Percentiles rank a stretch among this genome's conserved stretches.
These are phyloP conservation scores for Vanrija sp. DNA, from an alignment of 1,284 basidiomycete species.

Conservation along the genomic window DNA sequence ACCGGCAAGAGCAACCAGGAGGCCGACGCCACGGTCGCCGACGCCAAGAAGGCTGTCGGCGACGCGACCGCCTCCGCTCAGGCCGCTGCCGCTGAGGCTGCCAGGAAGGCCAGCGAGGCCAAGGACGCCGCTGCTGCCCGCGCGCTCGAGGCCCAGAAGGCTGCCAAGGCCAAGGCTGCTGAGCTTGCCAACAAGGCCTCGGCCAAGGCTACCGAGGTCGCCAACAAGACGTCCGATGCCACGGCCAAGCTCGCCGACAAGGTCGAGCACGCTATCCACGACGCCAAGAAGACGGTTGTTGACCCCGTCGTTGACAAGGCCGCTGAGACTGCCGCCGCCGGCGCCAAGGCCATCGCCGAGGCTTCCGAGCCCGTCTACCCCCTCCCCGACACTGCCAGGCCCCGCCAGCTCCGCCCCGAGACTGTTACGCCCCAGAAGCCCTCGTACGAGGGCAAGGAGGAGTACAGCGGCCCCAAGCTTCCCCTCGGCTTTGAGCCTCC, in stretches of 20 bases:
- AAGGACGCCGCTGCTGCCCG: conserved; percentile 24
- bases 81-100: conserved; percentile 27
- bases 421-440: conserved; percentile 43
- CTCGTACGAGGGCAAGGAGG: conserved; percentile 49
- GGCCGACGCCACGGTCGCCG: conserved; percentile 23
- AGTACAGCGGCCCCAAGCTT: conserved; percentile 65
- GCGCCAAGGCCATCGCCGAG: conserved; percentile 27
- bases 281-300: conserved; percentile 22
- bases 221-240: conserved; percentile 28
- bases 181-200: conserved; percentile 5
- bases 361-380: conserved; percentile 49
- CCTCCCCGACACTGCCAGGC: conserved; percentile 32
- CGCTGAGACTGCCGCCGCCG: conserved; percentile 24
- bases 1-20: conserved; percentile 50
- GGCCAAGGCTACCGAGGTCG: conserved; percentile 29
- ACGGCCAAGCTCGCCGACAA: conserved; percentile 21
- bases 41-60: conserved; percentile 6
- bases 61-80: conserved; percentile 42
- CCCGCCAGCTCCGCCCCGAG: conserved; percentile 42
- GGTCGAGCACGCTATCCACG: conserved; percentile 23
- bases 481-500: conserved; percentile 88
- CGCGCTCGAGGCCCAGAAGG: conserved; percentile 22
- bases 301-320: conserved; percentile 16
- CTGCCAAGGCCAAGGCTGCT: conserved; percentile 51
- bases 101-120: conserved; percentile 27